phyloP scores from a whole-genome alignment of 1,139 yeast species.

The Kodamaea fungicola region DNA sequence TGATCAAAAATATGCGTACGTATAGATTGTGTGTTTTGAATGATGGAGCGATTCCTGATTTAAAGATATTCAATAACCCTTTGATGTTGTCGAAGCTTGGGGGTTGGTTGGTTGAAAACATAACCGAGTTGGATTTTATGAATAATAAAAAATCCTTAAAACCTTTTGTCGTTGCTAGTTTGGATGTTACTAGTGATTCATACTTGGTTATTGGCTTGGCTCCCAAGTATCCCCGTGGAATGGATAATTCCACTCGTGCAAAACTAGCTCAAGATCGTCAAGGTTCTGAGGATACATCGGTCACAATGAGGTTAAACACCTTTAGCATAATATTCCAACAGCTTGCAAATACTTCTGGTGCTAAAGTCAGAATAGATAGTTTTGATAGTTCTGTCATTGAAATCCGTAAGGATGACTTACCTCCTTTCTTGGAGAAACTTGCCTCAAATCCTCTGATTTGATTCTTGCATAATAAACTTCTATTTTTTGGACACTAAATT shows the following conservation, averaged over 20 bases:
- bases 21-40: constrained; percentile 85
- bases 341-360: constrained; percentile 77
- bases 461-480: background rate
- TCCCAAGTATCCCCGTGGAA: constrained; percentile 71
- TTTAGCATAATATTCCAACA: constrained; percentile 90
- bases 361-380: constrained; percentile 87
- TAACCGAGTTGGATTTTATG: constrained; percentile 68
- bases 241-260: constrained; percentile 44
- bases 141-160: constrained; percentile 48
- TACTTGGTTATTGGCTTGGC: constrained; percentile 90
- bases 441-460: constrained; percentile 42
- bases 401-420: constrained; percentile 79
- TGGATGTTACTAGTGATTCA: constrained; percentile 71
- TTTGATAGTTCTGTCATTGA: constrained; percentile 94
- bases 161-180: constrained; percentile 86
- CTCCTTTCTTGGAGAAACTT: constrained; percentile 81
- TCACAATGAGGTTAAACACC: constrained; percentile 56
- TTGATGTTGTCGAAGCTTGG: constrained; percentile 81
- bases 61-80: constrained; percentile 78
- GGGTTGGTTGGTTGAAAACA: constrained; percentile 85
- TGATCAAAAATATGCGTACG: constrained; percentile 73
- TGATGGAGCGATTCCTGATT: constrained; percentile 76
- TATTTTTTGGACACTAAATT: no score
- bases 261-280: constrained; percentile 30
- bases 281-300: constrained; percentile 17